These are phyloP conservation scores for Ogataea pignaliae DNA, from an alignment of 805 yeast species.

Conservation along the genomic window DNA sequence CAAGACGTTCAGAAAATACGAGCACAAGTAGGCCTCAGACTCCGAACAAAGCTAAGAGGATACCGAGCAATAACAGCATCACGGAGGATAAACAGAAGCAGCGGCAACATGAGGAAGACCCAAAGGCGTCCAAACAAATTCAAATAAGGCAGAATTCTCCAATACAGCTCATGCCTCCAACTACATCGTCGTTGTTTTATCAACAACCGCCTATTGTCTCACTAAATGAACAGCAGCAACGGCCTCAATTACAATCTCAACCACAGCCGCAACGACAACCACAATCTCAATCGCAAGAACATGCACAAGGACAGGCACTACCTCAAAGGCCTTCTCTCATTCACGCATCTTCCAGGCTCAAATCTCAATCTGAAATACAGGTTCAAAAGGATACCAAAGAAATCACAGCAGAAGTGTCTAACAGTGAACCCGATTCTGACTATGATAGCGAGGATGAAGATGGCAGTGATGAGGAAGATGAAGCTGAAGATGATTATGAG, in stretches of 20 bases:
- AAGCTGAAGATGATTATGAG: neutral
- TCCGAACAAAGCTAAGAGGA: neutral
- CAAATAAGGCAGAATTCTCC: neutral
- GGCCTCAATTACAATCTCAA: neutral
- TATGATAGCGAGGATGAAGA: constrained; percentile 7
- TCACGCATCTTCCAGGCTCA: constrained; percentile 3
- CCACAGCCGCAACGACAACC: neutral
- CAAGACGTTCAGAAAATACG: neutral
- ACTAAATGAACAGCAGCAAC: neutral
- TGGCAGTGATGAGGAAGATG: neutral
- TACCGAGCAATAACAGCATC: constrained; percentile 2
- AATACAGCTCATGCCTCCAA: neutral
- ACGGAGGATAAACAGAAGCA: neutral
- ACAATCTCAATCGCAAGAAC: neutral
- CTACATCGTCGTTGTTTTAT: neutral
- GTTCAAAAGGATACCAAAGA: constrained; percentile 20
- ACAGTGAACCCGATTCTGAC: constrained; percentile 19
- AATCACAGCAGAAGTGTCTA: constrained; percentile 25
- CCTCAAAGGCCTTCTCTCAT: constrained; percentile 1
- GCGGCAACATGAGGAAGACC: no score
- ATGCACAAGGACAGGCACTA: no score
- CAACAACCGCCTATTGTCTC: no score
- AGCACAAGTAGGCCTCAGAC: neutral
- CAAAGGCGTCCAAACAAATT: no score
- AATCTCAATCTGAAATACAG: constrained; percentile 13